Conservation (phyloP, 2,329 filamentous ascomycete genomes). For the Amylocarpus encephaloides region DNA sequence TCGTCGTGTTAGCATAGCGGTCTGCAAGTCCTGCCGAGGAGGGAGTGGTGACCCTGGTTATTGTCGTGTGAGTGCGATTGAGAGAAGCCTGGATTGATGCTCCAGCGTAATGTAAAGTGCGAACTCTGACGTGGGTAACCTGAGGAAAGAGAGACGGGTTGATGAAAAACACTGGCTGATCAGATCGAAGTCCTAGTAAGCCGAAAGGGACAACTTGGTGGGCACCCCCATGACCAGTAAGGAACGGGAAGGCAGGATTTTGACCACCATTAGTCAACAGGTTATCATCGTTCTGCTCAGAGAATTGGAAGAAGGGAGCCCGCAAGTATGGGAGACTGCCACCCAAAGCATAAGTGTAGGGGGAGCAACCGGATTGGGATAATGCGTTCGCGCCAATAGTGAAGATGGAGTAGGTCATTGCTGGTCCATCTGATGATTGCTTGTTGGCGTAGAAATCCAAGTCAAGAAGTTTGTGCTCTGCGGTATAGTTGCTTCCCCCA, state of each 20-base stretch:
- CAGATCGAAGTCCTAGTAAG: conserved; percentile 57
- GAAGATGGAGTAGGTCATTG: conserved; percentile 68
- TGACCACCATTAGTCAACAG: conserved; percentile 48
- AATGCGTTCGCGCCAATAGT: conserved; percentile 60
- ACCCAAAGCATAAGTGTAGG: conserved; percentile 61
- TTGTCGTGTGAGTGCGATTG: conserved; percentile 58
- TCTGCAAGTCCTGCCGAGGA: conserved; percentile 41
- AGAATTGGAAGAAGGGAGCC: conserved; percentile 64
- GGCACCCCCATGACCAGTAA: conserved; percentile 64
- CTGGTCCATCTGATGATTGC: conserved; percentile 61
- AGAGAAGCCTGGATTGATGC: conserved; percentile 55
- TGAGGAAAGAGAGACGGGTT: conserved; percentile 56
- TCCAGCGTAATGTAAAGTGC: conserved; percentile 61
- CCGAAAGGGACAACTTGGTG: conserved; percentile 63
- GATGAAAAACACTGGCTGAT: conserved; percentile 53
- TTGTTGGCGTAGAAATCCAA: conserved; percentile 65
- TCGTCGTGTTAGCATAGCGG: conserved; percentile 48
- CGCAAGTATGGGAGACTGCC: conserved; percentile 58
- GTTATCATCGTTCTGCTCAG: conserved; percentile 61
- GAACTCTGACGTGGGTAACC: conserved; percentile 52
- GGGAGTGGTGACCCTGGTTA: conserved; percentile 44
- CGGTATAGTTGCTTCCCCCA: conserved; percentile 43
- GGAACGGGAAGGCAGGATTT: conserved; percentile 45
- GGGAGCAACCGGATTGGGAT: conserved; percentile 59
- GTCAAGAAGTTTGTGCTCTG: conserved; percentile 42